Evolutionary conservation across 202 grass and related monocot genomes (phyloP), one percentile per base, ranked within the genome.

Genomic region (Musa balbisiana): DNA sequence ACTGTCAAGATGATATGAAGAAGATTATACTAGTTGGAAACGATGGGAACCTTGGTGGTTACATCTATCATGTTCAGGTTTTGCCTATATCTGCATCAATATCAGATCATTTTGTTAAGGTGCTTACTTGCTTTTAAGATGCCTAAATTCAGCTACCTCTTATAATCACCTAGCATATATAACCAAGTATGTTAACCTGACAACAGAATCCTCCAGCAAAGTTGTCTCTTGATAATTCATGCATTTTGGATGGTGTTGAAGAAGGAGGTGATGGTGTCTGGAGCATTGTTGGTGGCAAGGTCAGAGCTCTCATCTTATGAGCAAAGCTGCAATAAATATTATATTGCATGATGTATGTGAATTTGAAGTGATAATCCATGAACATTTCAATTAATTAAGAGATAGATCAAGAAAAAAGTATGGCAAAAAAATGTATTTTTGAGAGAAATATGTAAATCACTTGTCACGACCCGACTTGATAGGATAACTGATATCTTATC

Each of bases 281-380:
- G 94, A 90, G 52, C 82, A 89, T 98, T 80, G 94, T 98, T 17
- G 91, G 94, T 66, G 91, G 94, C 17, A 98, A 98, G 88, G 94
- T 98, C 75, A 83, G 76, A 29, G 33, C 71, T 74, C 14, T 56
- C 16, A n/a, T 56, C 21, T 27, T 33, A 56, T 33, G 27, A 68
- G 11, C 26, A 33, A 17, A 68, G 11, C 14, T 68, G 65, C 23
- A 33, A 68, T 43, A 4, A 43, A 3, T 68, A 12, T 43, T 43
- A 6, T 0, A 43, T 10, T 14, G 15, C 27, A 10, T 54, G 13
- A 17, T 27, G 53, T 24, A 71, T 27, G 53, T 13, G 19, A 25
- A 9, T 29, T 24, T 56, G 16, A 53, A 70, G 19, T 11, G 1
- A 9, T 51, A 33, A 16, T 4, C 4, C 5, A 43, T 43, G 33